Base-by-base conservation (phyloP, 2,329 filamentous ascomycete genomes). In the Daldinia sp. region DNA sequence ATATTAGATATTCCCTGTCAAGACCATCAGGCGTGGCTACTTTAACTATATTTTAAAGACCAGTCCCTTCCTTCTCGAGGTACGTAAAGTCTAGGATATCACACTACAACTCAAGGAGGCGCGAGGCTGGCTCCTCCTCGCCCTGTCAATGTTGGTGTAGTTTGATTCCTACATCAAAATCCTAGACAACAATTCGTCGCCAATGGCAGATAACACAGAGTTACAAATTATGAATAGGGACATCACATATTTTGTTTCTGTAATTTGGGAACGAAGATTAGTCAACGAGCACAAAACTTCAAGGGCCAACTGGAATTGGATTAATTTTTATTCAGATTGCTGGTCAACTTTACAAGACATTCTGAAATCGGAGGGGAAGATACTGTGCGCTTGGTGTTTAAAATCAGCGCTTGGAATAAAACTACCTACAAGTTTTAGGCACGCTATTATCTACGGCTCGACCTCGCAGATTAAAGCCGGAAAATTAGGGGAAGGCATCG, bases 201-300 rank as follows among this genome's bases (percentile, higher is more conserved):
- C 39, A 55, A 63, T 53, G 46, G 44, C 18, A 6, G 35, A 58
- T 7, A n/a, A 60, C 59, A 23, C 42, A 28, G 15, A 56, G 6
- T 39, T 39, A 9, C 30, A 23, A 6, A 50, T 53, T 30, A 30
- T 62, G 39, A 63, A 9, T 51, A 51, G 18, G n/a, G 15, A 13
- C 18, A 35, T 4, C 39, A 33, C 48, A 20, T 13, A 55, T 56
- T 60, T 66, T 23, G 33, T 63, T 50, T 5, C 15, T 15, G 56
- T 20, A 5, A 23, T 28, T 53, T 28, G 37, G 57, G 18, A 18
- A n/a, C 20, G 42, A 37, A 18, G 23, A 15, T 39, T 15, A 46
- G 33, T 35, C 9, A 42, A 37, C 28, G n/a, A 4, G 18, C n/a
- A 26, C 10, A 53, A 28, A 7, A 15, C n/a, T 20, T 53, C 20